Evolutionary conservation across 225 moss, liverwort and hornwort genomes (phyloP).

Genomic region (Pseudoscleropodium purum): DNA sequence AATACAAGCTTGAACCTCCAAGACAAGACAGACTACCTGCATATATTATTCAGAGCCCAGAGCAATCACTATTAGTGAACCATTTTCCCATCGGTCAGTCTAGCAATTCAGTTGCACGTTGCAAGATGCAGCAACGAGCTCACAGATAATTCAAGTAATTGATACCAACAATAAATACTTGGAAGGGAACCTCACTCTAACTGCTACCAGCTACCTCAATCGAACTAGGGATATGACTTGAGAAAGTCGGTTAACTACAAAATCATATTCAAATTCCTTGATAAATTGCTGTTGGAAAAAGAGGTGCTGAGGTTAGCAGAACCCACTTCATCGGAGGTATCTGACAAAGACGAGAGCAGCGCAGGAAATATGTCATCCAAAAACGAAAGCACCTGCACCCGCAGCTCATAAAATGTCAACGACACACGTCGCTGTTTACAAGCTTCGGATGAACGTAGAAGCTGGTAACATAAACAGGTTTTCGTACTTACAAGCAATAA

Average conservation of each 20-base stretch:
- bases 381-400: conserved; percentile 78
- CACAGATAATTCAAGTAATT: not conserved
- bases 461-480: not conserved
- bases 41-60: not conserved
- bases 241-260: not conserved
- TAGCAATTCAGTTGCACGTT: not conserved
- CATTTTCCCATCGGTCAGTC: not conserved
- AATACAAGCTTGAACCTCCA: conserved; percentile 95
- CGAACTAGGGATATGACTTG: not conserved
- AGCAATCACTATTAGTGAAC: not conserved
- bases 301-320: not conserved
- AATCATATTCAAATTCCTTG: not conserved
- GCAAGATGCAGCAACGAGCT: not conserved
- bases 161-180: not conserved
- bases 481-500: not conserved
- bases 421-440: not conserved
- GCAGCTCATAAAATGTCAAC: not conserved
- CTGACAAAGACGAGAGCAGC: conserved; percentile 70
- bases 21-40: conserved; percentile 88
- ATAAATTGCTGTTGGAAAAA: not conserved
- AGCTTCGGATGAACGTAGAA: not conserved
- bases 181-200: not conserved
- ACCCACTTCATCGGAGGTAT: conserved; percentile 80
- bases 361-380: conserved; percentile 89
- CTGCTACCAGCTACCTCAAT: not conserved